A percentile compares a stretch with the other conserved stretches of the same genome.
phyloP scores from a whole-genome alignment of 2,329 filamentous ascomycete species.

The Trichoderma endophyticum region DNA sequence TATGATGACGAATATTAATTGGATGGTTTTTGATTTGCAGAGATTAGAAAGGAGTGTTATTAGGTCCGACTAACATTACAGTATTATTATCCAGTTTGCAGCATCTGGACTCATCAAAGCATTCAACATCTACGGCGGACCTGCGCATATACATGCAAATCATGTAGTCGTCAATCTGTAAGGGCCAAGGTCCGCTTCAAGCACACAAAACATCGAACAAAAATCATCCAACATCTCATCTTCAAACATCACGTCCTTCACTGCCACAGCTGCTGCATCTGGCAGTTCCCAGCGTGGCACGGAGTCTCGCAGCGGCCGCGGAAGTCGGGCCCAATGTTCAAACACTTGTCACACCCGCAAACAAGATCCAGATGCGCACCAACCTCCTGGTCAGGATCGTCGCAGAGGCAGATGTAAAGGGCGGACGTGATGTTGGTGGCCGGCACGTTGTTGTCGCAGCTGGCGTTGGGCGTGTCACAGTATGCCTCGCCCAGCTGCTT shows the following conservation, averaged over 20 bases:
- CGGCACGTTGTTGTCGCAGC: conserved; percentile 32
- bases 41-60: neutral
- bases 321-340: conserved; percentile 39
- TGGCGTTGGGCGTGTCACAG: conserved; percentile 37
- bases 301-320: conserved; percentile 40
- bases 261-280: neutral
- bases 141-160: neutral
- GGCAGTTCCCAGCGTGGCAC: conserved; percentile 28
- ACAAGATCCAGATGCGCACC: conserved; percentile 38
- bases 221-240: too few relatives aligned
- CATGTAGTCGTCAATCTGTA: neutral
- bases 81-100: neutral
- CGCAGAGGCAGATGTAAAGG: conserved; percentile 40
- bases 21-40: neutral
- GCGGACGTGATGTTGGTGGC: conserved; percentile 31
- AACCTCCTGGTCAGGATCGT: conserved; percentile 30
- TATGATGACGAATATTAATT: neutral
- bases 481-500: conserved; percentile 35
- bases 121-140: neutral
- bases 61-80: neutral
- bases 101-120: neutral
- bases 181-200: neutral
- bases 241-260: neutral
- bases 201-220: neutral
- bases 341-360: conserved; percentile 39